Evolutionary conservation across 2,329 filamentous ascomycete species (phyloP), one percentile per base, ranked within the genome.

Genomic region (Ophioceras dolichostomum): DNA sequence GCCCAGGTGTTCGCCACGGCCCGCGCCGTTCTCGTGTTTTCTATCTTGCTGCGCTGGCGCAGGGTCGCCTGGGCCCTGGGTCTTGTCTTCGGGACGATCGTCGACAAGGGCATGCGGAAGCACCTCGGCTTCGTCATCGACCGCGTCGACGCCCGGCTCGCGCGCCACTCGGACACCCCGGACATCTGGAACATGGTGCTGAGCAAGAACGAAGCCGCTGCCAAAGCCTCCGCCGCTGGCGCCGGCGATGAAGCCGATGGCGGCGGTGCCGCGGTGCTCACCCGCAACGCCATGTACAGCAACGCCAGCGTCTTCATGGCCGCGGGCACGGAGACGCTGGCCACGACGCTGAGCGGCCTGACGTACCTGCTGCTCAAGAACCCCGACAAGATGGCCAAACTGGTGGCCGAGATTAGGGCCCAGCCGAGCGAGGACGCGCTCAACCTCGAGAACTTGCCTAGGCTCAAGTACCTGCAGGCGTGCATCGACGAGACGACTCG

Each of bases 301-400:
- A 43, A 47, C n/a, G 43, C 43, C 1, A 39, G 40, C 6, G 34
- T 46, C 1, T 45, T 49, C 30, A 62, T 66, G 19, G 60, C 65
- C 22, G 65, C 62, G 2, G 64, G 65, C 9, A 63, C 61, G 21
- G 66, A 70, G 41, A 70, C 67, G 0, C 65, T 64, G 4, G 62
- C 64, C 2, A 67, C 60, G 4, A 58, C 60, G 54, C 12, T 54
- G 12, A 38, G 55, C 2, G 50, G 48, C 4, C 42, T 51, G 5
- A 48, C 54, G 10, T 58, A 49, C 39, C 53, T 53, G 38, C 46
- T 61, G 7, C 38, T 47, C 22, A 47, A 47, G 4, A 49, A 51
- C 38, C 52, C 55, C 10, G 14, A 28, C 3, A 46, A 44, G 1
- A 35, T 57, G 17, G 19, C 9, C 3, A 19, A 13, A 10, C 24